Percentiles rank a stretch among this genome's conserved stretches.
These are phyloP conservation scores for Elsinoe arachidis DNA, from an alignment of 2,329 filamentous ascomycete genomes.

Conservation along the genomic window DNA sequence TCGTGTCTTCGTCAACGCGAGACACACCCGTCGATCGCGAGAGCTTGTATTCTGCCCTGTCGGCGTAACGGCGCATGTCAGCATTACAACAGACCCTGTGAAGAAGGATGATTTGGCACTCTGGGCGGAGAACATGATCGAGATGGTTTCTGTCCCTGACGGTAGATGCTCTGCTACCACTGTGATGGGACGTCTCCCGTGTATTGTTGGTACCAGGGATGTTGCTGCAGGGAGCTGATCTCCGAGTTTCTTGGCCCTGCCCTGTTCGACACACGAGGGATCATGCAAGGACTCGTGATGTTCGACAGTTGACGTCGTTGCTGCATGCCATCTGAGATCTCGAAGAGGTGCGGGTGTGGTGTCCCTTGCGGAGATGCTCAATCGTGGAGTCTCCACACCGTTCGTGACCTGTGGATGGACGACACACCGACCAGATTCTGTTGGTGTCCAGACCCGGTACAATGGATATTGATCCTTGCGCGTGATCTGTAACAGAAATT, in stretches of 20 bases:
- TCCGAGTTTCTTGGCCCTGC: background rate
- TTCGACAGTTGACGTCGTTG: background rate
- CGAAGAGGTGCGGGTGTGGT: background rate
- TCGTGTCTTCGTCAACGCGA: background rate
- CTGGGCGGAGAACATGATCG: background rate
- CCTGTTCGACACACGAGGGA: background rate
- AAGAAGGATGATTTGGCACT: background rate
- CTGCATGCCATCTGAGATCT: constrained; percentile 1
- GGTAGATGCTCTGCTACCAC: background rate
- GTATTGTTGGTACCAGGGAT: background rate
- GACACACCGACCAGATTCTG: too few species aligned
- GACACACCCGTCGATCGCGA: background rate
- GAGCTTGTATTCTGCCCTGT: background rate
- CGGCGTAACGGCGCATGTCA: background rate
- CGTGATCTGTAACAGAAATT: background rate
- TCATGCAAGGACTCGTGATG: background rate
- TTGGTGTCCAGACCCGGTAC: background rate
- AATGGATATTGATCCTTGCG: background rate
- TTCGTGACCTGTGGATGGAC: background rate
- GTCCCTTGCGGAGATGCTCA: background rate
- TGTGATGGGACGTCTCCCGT: background rate
- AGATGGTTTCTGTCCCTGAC: background rate
- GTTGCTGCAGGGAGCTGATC: background rate
- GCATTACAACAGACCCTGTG: background rate
- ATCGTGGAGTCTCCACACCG: constrained; percentile 3